These are phyloP conservation scores for Rhizoclosmatium globosum DNA, from an alignment of 192 early-diverging fungal species.

Conservation along the genomic window DNA sequence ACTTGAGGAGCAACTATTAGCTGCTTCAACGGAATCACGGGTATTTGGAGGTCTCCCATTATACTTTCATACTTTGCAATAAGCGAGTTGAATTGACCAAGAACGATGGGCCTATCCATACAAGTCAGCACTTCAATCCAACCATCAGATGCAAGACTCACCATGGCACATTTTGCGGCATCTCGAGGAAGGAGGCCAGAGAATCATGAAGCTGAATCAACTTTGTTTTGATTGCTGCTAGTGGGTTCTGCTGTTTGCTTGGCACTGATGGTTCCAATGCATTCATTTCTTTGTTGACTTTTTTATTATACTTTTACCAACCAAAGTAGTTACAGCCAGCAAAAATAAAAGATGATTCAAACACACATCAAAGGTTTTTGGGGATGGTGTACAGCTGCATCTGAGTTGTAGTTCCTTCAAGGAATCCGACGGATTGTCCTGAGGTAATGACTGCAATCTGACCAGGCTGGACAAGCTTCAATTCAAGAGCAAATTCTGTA, in stretches of 20 bases:
- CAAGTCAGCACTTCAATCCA: not conserved
- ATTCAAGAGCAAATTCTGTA: conserved; percentile 56
- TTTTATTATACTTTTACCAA: no score
- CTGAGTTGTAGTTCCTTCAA: conserved; percentile 61
- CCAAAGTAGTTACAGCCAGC: no score
- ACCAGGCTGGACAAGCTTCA: conserved; percentile 61
- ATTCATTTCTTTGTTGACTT: not conserved
- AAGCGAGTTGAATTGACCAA: conserved; percentile 38
- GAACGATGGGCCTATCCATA: not conserved
- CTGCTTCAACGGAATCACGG: not conserved
- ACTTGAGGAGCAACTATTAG: conserved; percentile 6
- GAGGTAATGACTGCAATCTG: conserved; percentile 67
- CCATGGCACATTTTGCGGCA: conserved; percentile 6
- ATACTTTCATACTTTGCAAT: conserved; percentile 32
- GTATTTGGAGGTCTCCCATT: not conserved
- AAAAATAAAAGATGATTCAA: no score
- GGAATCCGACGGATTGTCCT: conserved; percentile 55
- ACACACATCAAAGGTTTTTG: not conserved
- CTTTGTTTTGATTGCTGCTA: not conserved
- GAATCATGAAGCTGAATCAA: conserved; percentile 27
- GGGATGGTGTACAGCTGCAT: conserved; percentile 60
- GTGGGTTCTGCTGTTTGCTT: conserved; percentile 12
- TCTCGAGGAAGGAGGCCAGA: conserved; percentile 22
- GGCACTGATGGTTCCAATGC: not conserved
- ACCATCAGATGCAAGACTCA: not conserved